These are phyloP conservation scores for Colletotrichum siamense DNA, from an alignment of 2,329 filamentous ascomycete species.

Conservation along the genomic window DNA sequence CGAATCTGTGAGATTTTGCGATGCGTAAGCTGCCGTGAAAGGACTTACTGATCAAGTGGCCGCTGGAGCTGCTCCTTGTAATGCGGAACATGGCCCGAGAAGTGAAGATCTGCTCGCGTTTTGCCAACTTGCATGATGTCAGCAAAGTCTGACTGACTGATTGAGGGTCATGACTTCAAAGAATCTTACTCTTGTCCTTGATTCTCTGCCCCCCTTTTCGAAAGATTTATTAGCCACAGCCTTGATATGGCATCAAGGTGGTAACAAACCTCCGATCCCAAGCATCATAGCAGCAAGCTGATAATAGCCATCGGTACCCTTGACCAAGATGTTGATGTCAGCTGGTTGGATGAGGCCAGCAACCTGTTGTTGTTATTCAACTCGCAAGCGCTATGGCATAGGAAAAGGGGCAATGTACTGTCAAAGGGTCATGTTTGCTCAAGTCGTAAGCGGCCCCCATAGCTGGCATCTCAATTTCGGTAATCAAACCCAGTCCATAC, in stretches of 20 bases:
- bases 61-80: not conserved
- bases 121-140: not conserved
- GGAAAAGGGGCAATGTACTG: not conserved
- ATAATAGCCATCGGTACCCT: not conserved
- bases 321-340: not conserved
- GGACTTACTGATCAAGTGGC: not conserved
- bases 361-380: not conserved
- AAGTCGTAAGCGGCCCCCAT: not conserved
- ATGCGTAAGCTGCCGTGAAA: not conserved
- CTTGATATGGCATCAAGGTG: not conserved
- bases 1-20: not conserved
- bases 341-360: not conserved
- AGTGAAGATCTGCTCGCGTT: not conserved
- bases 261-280: not conserved
- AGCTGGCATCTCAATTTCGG: not conserved
- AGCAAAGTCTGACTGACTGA: not conserved
- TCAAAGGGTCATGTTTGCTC: not conserved
- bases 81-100: not conserved
- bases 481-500: not conserved
- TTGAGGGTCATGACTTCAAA: not conserved
- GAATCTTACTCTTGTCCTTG: not conserved
- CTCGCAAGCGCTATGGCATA: not conserved
- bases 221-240: not conserved
- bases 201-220: not conserved
- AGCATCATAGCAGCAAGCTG: not conserved